These are phyloP conservation scores for Kentomonas sorsogonicus DNA, from an alignment of 208 protist genomes.

Conservation along the genomic window DNA sequence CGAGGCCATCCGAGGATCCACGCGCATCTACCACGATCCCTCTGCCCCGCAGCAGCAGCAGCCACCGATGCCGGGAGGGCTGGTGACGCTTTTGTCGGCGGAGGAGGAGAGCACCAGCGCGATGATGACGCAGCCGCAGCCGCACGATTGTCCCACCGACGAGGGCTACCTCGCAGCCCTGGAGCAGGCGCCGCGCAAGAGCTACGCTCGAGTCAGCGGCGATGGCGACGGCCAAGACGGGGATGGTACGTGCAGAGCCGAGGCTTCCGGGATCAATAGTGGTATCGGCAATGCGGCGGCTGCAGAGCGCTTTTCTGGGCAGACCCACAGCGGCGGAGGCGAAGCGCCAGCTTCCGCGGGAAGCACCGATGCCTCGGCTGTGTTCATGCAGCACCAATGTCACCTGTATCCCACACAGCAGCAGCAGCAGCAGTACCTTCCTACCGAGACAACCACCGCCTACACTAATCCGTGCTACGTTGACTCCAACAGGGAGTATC, in stretches of 20 bases:
- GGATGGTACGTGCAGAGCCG: no score
- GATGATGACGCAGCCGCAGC: neutral
- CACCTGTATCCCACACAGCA: no score
- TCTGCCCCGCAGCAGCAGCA: no score
- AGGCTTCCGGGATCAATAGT: no score
- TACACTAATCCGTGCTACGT: no score
- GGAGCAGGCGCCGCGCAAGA: constrained; percentile 39
- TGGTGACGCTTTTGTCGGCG: neutral
- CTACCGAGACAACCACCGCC: no score
- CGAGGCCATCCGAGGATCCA: no score
- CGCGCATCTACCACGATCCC: neutral
- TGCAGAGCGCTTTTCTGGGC: constrained; percentile 1
- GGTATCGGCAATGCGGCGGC: neutral
- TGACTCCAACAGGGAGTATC: no score
- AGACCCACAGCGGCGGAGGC: neutral
- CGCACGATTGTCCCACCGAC: neutral
- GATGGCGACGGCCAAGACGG: neutral
- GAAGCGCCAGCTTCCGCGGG: neutral
- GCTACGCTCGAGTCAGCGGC: constrained; percentile 20
- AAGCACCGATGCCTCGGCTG: neutral
- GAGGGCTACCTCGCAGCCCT: constrained; percentile 14
- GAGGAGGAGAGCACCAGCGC: constrained; percentile 3
- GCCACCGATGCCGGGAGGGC: neutral
- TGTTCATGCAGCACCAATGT: no score
- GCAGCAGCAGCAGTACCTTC: no score